Evolutionary conservation across 768 basidiomycete genomes (phyloP).

Genomic region (Collybia sp.): DNA sequence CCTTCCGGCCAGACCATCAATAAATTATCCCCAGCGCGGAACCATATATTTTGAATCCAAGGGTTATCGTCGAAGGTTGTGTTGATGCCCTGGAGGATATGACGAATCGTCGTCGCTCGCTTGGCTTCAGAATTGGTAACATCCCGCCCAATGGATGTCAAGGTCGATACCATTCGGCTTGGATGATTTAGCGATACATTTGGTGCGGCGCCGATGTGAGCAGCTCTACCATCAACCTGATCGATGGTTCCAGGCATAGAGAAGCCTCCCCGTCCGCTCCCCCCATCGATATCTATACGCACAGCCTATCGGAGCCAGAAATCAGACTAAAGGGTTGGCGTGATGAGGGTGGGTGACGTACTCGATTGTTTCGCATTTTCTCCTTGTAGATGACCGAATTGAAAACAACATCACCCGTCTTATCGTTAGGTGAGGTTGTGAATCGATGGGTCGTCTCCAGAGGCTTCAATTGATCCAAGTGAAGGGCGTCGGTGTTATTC

Average conservation of each 20-base stretch:
- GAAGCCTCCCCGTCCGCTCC: constrained; percentile 25
- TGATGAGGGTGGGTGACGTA: constrained; percentile 14
- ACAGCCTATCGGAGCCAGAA: constrained; percentile 16
- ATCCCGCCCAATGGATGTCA: constrained; percentile 51
- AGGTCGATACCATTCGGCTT: constrained; percentile 16
- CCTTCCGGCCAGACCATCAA: constrained; percentile 34
- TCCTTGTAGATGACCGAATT: constrained; percentile 35
- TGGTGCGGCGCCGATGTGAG: constrained; percentile 17
- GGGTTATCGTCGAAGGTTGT: constrained; percentile 33
- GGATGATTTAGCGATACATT: constrained; percentile 2
- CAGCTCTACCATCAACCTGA: constrained; percentile 35
- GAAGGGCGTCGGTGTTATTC: constrained; percentile 37
- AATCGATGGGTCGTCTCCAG: constrained; percentile 37
- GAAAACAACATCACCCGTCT: constrained; percentile 16
- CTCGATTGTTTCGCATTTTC: constrained; percentile 29
- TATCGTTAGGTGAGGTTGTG: constrained; percentile 12
- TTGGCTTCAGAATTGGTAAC: constrained; percentile 54
- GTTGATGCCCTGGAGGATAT: constrained; percentile 35
- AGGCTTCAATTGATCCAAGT: constrained; percentile 46
- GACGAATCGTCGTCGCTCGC: constrained; percentile 34
- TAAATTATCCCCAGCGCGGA: constrained; percentile 21
- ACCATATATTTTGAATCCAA: constrained; percentile 49
- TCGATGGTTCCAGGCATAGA: constrained; percentile 35
- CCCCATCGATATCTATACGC: constrained; percentile 19
- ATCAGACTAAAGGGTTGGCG: neutral